Percentiles rank a stretch among this genome's conserved stretches.
Conservation (phyloP, 495 filamentous ascomycete genomes). For the Aspergillus saccharolyticus region DNA sequence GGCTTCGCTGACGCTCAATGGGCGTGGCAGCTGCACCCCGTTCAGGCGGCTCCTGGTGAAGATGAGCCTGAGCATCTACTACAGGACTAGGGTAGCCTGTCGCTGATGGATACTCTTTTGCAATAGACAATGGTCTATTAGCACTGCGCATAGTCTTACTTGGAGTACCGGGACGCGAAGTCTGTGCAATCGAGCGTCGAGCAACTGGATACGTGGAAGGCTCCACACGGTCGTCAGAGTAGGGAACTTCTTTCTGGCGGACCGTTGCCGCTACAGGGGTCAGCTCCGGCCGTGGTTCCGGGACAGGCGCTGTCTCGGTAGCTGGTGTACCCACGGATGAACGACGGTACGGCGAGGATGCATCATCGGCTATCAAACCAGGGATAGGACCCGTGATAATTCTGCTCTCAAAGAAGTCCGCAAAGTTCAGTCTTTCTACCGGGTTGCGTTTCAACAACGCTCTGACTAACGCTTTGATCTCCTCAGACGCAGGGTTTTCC, state of each 20-base stretch:
- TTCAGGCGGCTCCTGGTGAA: conserved; percentile 48
- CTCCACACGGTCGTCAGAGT: conserved; percentile 23
- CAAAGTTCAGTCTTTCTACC: conserved; percentile 75
- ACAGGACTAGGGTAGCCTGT: conserved; percentile 28
- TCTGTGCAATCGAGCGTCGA: conserved; percentile 23
- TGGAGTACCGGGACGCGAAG: conserved; percentile 34
- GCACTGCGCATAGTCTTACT: conserved; percentile 38
- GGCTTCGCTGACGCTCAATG: conserved; percentile 49
- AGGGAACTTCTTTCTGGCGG: conserved; percentile 22
- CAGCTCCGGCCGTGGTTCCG: conserved; percentile 25
- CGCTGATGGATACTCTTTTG: conserved; percentile 26
- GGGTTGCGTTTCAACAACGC: conserved; percentile 78
- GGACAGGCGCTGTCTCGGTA: conserved; percentile 15
- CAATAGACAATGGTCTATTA: conserved; percentile 28
- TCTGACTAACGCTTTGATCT: conserved; percentile 78
- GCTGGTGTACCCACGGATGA: conserved; percentile 16
- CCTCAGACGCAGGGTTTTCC: conserved; percentile 63
- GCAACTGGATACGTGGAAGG: conserved; percentile 22
- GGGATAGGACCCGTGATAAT: conserved; percentile 79
- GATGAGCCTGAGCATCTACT: conserved; percentile 57
- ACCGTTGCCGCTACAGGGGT: conserved; percentile 9
- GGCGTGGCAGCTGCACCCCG: conserved; percentile 27
- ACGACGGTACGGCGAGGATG: conserved; percentile 32
- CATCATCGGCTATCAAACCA: conserved; percentile 72
- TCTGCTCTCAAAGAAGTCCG: conserved; percentile 69